These are phyloP conservation scores for Aureobasidium sp. DNA, from an alignment of 2,329 filamentous ascomycete genomes.

Conservation along the genomic window DNA sequence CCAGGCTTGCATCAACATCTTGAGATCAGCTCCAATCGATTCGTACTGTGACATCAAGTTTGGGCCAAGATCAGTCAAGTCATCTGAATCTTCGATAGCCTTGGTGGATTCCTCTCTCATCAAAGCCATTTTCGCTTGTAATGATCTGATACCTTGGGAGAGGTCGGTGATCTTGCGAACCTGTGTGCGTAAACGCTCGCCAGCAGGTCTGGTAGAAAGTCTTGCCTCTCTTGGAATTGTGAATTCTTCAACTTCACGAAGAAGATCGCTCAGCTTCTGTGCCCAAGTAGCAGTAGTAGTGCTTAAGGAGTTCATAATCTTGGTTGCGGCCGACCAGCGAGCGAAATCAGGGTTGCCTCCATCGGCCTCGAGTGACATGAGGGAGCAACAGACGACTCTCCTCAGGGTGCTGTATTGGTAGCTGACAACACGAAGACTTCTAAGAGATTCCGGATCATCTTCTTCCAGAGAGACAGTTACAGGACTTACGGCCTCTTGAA, in stretches of 20 bases:
- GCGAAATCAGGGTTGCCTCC: constrained; percentile 67
- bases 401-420: constrained; percentile 72
- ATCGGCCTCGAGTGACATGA: constrained; percentile 77
- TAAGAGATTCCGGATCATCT: constrained; percentile 69
- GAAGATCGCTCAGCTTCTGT: constrained; percentile 56
- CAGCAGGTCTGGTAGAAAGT: constrained; percentile 44
- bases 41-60: constrained; percentile 86
- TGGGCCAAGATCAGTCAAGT: constrained; percentile 56
- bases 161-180: constrained; percentile 81
- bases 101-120: constrained; percentile 82
- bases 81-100: constrained; percentile 60
- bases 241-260: constrained; percentile 64
- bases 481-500: constrained; percentile 43
- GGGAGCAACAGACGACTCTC: constrained; percentile 79
- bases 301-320: constrained; percentile 62
- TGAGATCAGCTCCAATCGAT: constrained; percentile 81
- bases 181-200: constrained; percentile 77
- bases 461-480: constrained; percentile 47
- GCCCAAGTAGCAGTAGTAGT: constrained; percentile 53
- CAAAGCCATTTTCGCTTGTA: constrained; percentile 92
- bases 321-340: constrained; percentile 69
- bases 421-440: constrained; percentile 56
- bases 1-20: constrained; percentile 44
- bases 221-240: constrained; percentile 44
- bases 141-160: constrained; percentile 78